Evolutionary conservation across 306 rosid genomes (phyloP), one percentile per base, ranked within the genome.

Genomic region (Canavalia gladiata): DNA sequence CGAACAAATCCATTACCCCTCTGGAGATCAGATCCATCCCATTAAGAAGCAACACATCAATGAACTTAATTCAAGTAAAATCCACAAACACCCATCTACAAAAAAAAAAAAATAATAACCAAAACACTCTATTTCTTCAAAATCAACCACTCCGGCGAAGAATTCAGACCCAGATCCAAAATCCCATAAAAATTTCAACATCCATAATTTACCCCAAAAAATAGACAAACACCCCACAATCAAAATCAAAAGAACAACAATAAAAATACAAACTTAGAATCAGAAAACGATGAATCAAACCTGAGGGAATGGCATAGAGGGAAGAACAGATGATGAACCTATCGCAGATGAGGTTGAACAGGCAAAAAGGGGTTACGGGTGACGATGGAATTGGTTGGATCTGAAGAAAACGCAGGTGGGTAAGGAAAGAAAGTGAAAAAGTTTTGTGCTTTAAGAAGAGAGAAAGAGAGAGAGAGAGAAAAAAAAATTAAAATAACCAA

Each of bases 251-350:
- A 37, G 8, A 56, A 9, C 3, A 13, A 5, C 3, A 12, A 73
- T n/a, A 56, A 78, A 65, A 66, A 12, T 18, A 58, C 34, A 9
- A 3, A 56, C 72, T 64, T 64, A 28, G 49, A 60, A 55, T 52
- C 39, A 3, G 76, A 46, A 78, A 62, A 64, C 28, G 75, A 45
- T 5, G 47, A 73, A 73, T 66, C 72, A 66, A 7, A 84, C 87
- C 87, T 84, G 76, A n/a, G 60, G 81, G 72, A 84, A 84, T 84
- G 77, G 87, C 87, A 84, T 84, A 84, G 87, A 84, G 73, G 76
- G 84, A 58, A 63, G 4, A 46, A 11, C 34, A 46, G 52, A n/a
- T 50, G 41, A 13, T 72, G 65, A 33, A 78, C 80, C 72, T 56
- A 65, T 54, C 58, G n/a, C 49, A 47, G 51, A 68, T 18, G 29